phyloP scores from a whole-genome alignment of 768 basidiomycete genomes.

The Rhizopogon vesiculosus region DNA sequence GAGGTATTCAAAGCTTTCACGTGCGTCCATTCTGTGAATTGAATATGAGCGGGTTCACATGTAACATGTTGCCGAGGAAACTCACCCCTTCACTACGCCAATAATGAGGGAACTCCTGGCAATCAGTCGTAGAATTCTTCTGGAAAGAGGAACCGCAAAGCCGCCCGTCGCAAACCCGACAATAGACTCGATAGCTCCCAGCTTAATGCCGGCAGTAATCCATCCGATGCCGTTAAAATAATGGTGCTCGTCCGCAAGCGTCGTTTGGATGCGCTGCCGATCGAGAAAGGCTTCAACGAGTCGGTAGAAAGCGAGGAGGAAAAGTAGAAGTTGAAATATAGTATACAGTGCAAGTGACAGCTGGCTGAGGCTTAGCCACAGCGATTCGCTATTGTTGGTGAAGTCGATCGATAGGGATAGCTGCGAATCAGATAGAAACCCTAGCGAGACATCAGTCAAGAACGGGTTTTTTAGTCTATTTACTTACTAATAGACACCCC shows the following conservation, averaged over 20 bases:
- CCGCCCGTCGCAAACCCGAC: constrained; percentile 54
- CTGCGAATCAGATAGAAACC: constrained; percentile 1
- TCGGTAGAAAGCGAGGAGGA: constrained; percentile 55
- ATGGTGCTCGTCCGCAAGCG: constrained; percentile 38
- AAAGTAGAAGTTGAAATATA: constrained; percentile 53
- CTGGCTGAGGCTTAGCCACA: constrained; percentile 56
- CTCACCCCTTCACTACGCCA: constrained; percentile 67
- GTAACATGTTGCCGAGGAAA: background rate
- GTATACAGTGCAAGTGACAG: constrained; percentile 57
- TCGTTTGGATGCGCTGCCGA: constrained; percentile 47
- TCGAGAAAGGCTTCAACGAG: constrained; percentile 45
- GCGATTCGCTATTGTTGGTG: constrained; percentile 23
- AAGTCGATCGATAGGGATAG: constrained; percentile 38
- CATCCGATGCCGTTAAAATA: constrained; percentile 60
- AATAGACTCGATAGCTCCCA: constrained; percentile 62
- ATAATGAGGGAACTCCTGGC: constrained; percentile 52
- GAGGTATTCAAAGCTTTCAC: constrained; percentile 51
- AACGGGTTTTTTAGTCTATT: background rate
- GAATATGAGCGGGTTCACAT: background rate
- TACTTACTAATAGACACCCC: constrained; percentile 54
- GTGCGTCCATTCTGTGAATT: constrained; percentile 36
- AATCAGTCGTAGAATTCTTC: constrained; percentile 55
- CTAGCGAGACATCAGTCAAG: constrained; percentile 1
- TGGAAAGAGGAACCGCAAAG: constrained; percentile 49
- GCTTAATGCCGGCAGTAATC: constrained; percentile 54